Percentiles rank a stretch among this genome's conserved stretches.
Conservation (phyloP, 495 filamentous ascomycete species). For the Jackrogersella minutella region DNA sequence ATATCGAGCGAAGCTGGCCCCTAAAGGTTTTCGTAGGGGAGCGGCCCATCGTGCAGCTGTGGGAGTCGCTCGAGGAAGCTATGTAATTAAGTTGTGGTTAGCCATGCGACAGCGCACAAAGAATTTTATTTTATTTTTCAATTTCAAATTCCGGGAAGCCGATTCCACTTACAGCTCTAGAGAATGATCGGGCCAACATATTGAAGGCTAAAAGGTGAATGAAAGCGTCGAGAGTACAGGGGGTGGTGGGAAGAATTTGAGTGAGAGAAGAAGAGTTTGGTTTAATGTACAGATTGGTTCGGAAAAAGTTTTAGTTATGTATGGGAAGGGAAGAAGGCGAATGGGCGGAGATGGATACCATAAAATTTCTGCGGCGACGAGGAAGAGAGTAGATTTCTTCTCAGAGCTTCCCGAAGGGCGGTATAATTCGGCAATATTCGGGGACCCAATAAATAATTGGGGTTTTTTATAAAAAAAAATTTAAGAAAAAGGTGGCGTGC, state of each 20-base stretch:
- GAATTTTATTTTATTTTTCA: constrained; percentile 44
- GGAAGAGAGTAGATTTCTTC: constrained; percentile 42
- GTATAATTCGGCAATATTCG: constrained; percentile 43
- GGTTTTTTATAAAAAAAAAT: constrained; percentile 12
- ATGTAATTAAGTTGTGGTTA: constrained; percentile 40
- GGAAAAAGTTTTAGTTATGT: constrained; percentile 37
- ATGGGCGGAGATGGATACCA: constrained; percentile 25
- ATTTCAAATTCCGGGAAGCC: background rate
- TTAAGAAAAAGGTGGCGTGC: constrained; percentile 32
- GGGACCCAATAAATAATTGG: constrained; percentile 25
- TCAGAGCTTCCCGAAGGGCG: constrained; percentile 45
- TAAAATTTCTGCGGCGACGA: constrained; percentile 41
- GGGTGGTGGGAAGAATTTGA: constrained; percentile 36
- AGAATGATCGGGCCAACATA: constrained; percentile 69
- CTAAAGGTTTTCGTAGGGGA: constrained; percentile 57
- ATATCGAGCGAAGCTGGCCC: constrained; percentile 66
- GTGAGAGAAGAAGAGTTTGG: constrained; percentile 43
- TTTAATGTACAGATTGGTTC: constrained; percentile 40
- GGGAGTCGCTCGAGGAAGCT: constrained; percentile 74
- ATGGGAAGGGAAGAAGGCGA: constrained; percentile 42
- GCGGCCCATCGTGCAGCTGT: constrained; percentile 67
- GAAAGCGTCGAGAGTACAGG: constrained; percentile 38
- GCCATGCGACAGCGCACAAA: constrained; percentile 20
- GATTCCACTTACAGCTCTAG: constrained; percentile 71
- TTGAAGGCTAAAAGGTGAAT: constrained; percentile 54